Conservation (phyloP, 192 early-diverging fungal species). For the Dissophora ornata region DNA sequence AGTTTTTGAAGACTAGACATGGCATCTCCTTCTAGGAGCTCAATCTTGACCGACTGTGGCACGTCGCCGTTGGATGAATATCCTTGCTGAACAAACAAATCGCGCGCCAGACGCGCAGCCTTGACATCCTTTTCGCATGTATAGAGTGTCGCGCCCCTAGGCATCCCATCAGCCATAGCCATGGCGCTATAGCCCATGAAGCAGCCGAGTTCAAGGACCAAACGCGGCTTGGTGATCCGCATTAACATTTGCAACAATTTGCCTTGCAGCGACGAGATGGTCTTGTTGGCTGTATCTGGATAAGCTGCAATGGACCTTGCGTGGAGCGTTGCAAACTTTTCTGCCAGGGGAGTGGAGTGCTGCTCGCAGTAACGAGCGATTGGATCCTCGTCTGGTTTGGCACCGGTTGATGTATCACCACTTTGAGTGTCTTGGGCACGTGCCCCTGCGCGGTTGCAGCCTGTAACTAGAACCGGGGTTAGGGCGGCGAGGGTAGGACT, state of each 20-base stretch:
- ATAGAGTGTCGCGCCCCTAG: constrained; percentile 43
- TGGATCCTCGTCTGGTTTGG: neutral
- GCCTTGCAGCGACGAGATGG: constrained; percentile 63
- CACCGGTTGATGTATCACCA: too few species aligned
- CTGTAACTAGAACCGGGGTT: too few species aligned
- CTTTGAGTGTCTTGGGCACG: too few species aligned
- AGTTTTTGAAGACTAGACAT: constrained; percentile 1
- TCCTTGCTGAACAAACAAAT: constrained; percentile 22
- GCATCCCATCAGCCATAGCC: constrained; percentile 75
- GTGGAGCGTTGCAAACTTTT: constrained; percentile 20
- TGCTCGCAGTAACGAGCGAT: constrained; percentile 17
- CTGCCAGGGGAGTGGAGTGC: constrained; percentile 24
- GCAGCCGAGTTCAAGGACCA: constrained; percentile 74
- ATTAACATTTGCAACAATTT: constrained; percentile 62
- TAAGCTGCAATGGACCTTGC: constrained; percentile 2
- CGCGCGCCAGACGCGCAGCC: constrained; percentile 58
- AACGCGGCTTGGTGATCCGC: constrained; percentile 58
- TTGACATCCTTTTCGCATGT: constrained; percentile 67
- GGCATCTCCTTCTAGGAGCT: constrained; percentile 27
- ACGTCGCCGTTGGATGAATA: neutral
- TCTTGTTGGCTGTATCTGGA: constrained; percentile 53
- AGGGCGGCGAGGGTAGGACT: too few species aligned
- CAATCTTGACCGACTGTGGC: constrained; percentile 20
- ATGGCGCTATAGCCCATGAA: constrained; percentile 75
- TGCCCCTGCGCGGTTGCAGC: neutral